phyloP scores from a whole-genome alignment of 495 filamentous ascomycete species.

The Pyronema omphalodes region DNA sequence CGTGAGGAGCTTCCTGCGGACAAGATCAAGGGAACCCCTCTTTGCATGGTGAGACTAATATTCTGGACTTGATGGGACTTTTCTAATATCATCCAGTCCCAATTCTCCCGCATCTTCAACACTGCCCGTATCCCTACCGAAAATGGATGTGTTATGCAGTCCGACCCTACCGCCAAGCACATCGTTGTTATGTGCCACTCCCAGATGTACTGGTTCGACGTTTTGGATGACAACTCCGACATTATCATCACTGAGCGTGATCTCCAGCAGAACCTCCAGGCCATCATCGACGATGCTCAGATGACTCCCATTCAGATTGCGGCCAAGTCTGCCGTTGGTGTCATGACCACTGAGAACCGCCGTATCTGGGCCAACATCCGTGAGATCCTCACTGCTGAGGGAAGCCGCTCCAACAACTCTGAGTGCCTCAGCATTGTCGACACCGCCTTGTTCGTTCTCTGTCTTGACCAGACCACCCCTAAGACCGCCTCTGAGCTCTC shows the following conservation, averaged over 20 bases:
- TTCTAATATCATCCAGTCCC: constrained; percentile 34
- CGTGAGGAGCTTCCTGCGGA: constrained; percentile 88
- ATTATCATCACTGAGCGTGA: constrained; percentile 96
- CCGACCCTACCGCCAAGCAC: constrained; percentile 75
- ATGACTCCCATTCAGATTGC: constrained; percentile 84
- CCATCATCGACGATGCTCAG: constrained; percentile 75
- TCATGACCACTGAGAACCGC: constrained; percentile 88
- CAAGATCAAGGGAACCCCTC: constrained; percentile 56
- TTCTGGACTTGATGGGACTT: background rate
- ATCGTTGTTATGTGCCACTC: constrained; percentile 88
- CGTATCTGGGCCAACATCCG: constrained; percentile 86
- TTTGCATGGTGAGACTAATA: constrained; percentile 52
- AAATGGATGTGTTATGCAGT: constrained; percentile 87
- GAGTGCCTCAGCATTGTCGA: constrained; percentile 91
- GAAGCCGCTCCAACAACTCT: constrained; percentile 67
- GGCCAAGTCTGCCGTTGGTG: constrained; percentile 80
- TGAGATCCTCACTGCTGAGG: constrained; percentile 74
- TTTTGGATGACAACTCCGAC: constrained; percentile 82
- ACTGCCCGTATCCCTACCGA: constrained; percentile 90
- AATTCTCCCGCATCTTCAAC: constrained; percentile 89
- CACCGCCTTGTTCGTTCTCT: constrained; percentile 80
- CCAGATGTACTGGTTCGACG: constrained; percentile 99
- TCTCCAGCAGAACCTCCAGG: constrained; percentile 76
- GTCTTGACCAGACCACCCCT: constrained; percentile 82
- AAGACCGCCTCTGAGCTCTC: constrained; percentile 59